These are phyloP conservation scores for Strobilomyces confusus DNA, from an alignment of 768 basidiomycete species.

Conservation along the genomic window DNA sequence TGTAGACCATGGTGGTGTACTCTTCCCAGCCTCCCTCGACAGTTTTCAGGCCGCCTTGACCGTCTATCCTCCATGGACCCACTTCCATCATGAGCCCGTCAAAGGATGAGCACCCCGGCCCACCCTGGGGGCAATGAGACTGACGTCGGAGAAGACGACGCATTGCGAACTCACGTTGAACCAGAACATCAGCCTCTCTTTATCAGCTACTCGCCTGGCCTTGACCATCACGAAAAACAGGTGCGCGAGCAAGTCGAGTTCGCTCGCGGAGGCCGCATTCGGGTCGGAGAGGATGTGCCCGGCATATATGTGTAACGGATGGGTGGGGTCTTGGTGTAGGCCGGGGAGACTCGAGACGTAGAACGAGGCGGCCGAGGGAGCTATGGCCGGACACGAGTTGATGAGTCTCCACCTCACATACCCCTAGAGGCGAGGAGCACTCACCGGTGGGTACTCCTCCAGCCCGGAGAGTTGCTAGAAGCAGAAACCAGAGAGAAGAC, in stretches of 20 bases:
- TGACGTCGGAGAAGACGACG: neutral
- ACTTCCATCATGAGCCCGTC: slow-evolving; percentile 98
- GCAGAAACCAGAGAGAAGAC: slow-evolving; percentile 17
- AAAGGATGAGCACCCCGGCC: slow-evolving; percentile 96
- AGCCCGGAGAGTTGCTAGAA: slow-evolving; percentile 2
- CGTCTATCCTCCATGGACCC: slow-evolving; percentile 86
- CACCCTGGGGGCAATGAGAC: slow-evolving; percentile 52
- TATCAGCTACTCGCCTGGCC: slow-evolving; percentile 84
- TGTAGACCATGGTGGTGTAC: slow-evolving; percentile 88
- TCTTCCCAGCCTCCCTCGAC: slow-evolving; percentile 96
- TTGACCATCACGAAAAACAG: slow-evolving; percentile 89
- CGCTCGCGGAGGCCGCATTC: slow-evolving; percentile 42
- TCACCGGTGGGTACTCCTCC: slow-evolving; percentile 39
- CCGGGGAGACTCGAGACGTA: slow-evolving; percentile 76
- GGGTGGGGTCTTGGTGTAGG: slow-evolving; percentile 64
- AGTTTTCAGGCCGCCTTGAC: slow-evolving; percentile 64
- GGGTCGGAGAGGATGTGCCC: slow-evolving; percentile 85
- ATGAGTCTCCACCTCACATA: neutral
- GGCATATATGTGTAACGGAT: slow-evolving; percentile 75
- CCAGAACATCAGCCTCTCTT: slow-evolving; percentile 90
- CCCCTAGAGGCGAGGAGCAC: slow-evolving; percentile 4
- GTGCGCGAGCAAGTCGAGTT: slow-evolving; percentile 68
- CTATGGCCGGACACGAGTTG: slow-evolving; percentile 31
- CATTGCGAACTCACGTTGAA: slow-evolving; percentile 69
- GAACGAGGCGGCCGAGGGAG: slow-evolving; percentile 79